Evolutionary conservation across 2,329 filamentous ascomycete species (phyloP), one percentile per base, ranked within the genome.

Genomic region (Furcasterigmium furcatum): DNA sequence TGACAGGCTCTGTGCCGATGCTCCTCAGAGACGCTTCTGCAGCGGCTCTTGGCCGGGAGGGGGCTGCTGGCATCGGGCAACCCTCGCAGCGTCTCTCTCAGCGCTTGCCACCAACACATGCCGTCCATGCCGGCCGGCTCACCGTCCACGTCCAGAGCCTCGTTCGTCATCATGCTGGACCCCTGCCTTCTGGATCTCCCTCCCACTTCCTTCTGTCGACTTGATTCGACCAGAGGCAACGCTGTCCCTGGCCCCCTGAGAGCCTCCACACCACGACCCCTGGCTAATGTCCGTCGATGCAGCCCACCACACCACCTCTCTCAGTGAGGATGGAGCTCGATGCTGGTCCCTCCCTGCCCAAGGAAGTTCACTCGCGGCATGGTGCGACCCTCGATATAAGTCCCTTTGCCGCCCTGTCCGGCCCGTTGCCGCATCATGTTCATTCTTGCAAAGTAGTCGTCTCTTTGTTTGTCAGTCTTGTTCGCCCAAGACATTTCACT

Each of bases 221-320:
- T 18, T 36, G n/a, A 36, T 36, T 36, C 34, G 34, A 36, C 34
- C n/a, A 18, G n/a, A 36, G 34, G 9, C 34, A 12, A 16, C 19
- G n/a, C 9, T 18, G 16, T 16, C 34, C 34, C 34, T 36, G 34
- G n/a, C n/a, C n/a, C n/a, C n/a, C n/a, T n/a, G n/a, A n/a, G n/a
- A 36, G 34, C 34, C 34, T 36, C 34, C 34, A 36, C 34, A 36
- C 34, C 5, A 9, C 34, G 16, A 36, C 34, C 34, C 34, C 34
- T 36, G 34, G 34, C 34, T 36, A 36, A 36, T 36, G 34, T 36
- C 34, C 34, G 34, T 36, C 34, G 34, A 36, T 19, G 16, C 30
- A 16, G 30, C 18, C 30, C 30, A 12, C 30, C 30, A 32, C 30
- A 32, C 30, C 30, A 32, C 5, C 30, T n/a, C 14, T 13, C 30